Conservation (phyloP, 768 basidiomycete species). For the Hericium coralloides region DNA sequence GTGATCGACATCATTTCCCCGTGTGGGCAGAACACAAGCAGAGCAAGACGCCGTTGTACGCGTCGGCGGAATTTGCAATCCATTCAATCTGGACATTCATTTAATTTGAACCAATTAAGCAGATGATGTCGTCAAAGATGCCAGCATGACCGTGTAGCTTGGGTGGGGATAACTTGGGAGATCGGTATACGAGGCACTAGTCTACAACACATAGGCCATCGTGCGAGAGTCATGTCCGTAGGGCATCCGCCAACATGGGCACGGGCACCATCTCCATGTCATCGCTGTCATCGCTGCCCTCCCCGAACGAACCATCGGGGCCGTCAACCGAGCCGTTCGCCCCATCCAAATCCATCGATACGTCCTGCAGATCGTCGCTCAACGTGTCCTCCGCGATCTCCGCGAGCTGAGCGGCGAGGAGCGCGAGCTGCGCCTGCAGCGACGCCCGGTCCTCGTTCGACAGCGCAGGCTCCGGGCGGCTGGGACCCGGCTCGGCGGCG, state of each 20-base stretch:
- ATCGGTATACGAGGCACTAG: not conserved
- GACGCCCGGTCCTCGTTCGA: conserved; percentile 48
- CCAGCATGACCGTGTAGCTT: not conserved
- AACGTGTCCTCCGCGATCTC: conserved; percentile 44
- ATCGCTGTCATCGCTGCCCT: conserved; percentile 13
- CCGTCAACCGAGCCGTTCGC: not conserved
- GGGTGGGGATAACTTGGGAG: not conserved
- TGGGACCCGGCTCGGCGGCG: conserved; percentile 3
- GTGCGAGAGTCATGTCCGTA: not conserved
- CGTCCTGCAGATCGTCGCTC: conserved; percentile 8
- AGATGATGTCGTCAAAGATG: not conserved
- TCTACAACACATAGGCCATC: too few species aligned
- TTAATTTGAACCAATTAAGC: too few species aligned
- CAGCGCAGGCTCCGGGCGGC: conserved; percentile 18
- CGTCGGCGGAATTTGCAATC: too few species aligned
- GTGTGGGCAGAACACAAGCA: too few species aligned
- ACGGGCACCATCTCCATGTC: conserved; percentile 24
- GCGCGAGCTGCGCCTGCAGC: conserved; percentile 63
- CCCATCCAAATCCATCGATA: not conserved
- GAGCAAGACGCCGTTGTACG: too few species aligned
- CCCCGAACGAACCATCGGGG: conserved; percentile 1
- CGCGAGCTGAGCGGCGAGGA: conserved; percentile 63
- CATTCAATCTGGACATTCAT: too few species aligned
- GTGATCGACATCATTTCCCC: too few species aligned
- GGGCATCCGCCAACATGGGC: not conserved